phyloP scores from a whole-genome alignment of 768 basidiomycete species.

The Mrakia hoshinonis region DNA sequence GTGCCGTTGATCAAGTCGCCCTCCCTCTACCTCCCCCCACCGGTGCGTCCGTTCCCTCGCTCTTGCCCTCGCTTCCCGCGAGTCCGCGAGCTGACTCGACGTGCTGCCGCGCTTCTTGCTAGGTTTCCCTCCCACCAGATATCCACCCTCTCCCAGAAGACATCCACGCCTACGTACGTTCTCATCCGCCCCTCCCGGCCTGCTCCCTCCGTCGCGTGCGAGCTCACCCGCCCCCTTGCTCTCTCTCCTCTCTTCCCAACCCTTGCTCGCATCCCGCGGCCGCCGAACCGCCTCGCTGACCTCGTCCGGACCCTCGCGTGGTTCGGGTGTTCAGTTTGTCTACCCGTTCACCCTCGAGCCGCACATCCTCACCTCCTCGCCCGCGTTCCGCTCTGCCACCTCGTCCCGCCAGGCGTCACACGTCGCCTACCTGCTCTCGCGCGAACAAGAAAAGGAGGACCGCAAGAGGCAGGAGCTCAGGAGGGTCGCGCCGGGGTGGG shows the following conservation, averaged over 20 bases:
- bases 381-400: conserved; percentile 59
- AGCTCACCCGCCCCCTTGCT: not conserved
- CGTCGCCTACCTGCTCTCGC: conserved; percentile 41
- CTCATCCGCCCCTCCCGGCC: not conserved
- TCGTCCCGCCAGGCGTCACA: conserved; percentile 42
- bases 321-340: conserved; percentile 90
- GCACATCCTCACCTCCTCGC: conserved; percentile 67
- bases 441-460: conserved; percentile 67
- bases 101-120: conserved; percentile 2
- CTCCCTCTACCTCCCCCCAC: conserved; percentile 72
- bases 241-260: too few relatives aligned
- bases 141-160: conserved; percentile 91
- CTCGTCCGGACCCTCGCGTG: too few relatives aligned
- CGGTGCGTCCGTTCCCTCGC: conserved; percentile 46
- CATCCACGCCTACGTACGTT: conserved; percentile 72
- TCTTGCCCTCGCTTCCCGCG: not conserved
- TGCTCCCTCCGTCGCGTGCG: not conserved
- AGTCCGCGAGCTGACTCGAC: conserved; percentile 30
- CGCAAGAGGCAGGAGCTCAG: conserved; percentile 59
- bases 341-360: conserved; percentile 92
- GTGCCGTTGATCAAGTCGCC: conserved; percentile 90
- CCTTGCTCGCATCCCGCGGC: too few relatives aligned
- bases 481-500: conserved; percentile 68
- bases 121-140: conserved; percentile 81
- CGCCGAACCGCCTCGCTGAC: too few relatives aligned